Evolutionary conservation across 1,139 yeast genomes (phyloP).

Genomic region (Hanseniaspora sp.): DNA sequence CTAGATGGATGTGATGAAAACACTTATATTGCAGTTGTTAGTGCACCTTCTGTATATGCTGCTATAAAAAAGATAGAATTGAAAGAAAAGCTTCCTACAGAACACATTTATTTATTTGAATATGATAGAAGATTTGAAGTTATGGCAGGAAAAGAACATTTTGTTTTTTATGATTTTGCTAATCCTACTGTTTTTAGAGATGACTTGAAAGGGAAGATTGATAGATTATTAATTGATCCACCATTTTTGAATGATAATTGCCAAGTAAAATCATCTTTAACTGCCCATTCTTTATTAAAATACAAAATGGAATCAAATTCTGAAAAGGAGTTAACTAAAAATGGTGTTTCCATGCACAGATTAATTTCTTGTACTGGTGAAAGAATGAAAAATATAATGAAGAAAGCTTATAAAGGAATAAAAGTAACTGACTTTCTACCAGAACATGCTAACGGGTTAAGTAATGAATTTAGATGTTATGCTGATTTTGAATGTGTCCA

Average conservation of each 20-base stretch:
- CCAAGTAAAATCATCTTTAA: conserved; percentile 60
- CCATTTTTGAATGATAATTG: conserved; percentile 77
- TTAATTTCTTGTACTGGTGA: conserved; percentile 77
- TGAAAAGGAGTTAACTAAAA: conserved; percentile 29
- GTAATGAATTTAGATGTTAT: conserved; percentile 80
- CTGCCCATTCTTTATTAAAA: conserved; percentile 52
- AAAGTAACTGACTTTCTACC: conserved; percentile 58
- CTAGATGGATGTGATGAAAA: conserved; percentile 62
- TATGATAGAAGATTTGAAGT: conserved; percentile 64
- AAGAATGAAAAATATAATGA: conserved; percentile 58
- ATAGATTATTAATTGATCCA: conserved; percentile 74
- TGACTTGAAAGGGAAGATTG: conserved; percentile 48
- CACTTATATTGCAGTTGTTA: conserved; percentile 62
- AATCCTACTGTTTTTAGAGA: conserved; percentile 54
- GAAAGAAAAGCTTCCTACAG: conserved; percentile 45
- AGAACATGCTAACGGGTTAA: conserved; percentile 71
- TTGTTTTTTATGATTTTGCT: conserved; percentile 65
- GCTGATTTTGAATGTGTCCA: conserved; percentile 54
- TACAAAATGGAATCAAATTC: conserved; percentile 25
- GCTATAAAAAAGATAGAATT: conserved; percentile 49
- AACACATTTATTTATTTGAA: conserved; percentile 63
- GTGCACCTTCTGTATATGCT: conserved; percentile 89
- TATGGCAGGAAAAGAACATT: conserved; percentile 56
- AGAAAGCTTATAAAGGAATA: conserved; percentile 53
- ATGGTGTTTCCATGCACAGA: conserved; percentile 39